Evolutionary conservation across 306 rosid species (phyloP), one percentile per base, ranked within the genome.

Genomic region (Lupinus albus): DNA sequence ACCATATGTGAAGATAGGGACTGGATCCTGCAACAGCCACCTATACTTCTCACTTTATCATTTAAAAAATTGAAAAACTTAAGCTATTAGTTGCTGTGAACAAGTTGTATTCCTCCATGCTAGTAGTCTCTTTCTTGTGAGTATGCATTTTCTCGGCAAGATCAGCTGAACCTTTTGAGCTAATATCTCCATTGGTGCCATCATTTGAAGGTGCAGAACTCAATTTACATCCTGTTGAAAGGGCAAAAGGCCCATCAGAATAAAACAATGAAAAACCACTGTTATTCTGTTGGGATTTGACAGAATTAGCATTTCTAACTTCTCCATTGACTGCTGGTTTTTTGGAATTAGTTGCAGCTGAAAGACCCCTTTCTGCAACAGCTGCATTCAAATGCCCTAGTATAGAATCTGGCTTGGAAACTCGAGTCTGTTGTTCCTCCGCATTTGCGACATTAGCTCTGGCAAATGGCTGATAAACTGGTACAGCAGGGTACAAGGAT

Each of bases 161-260:
- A 82, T 85, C 91, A 28, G 49, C 80, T 36, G 82, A 73, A 74
- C 70, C 33, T 81, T 68, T 75, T 46, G 72, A 28, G 63, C 86
- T 45, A 45, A 78, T 74, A 78, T 78, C 83, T 58, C 73, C 80
- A 12, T 9, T 68, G 38, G 72, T 42, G 46, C 74, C 81, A 21
- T 82, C 87, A 64, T 85, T 76, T 9, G 73, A 67, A 70, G 86
- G 80, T 28, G 78, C 36, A 35, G 68, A 70, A 50, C 50, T 66
- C 18, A 79, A 80, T 64, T 87, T 76, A 64, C 86, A 60, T 30
- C 80, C 86, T 32, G 78, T 59, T 42, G 99, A 85, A 69, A 82
- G 86, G 47, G 87, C 96, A 21, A 86, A 87, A 55, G 99, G 99
- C 30, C 96, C 97, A 11, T 89, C 98, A 72, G 82, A 91, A 84